Percentiles rank a stretch among this genome's conserved stretches.
Conservation (phyloP, 2,329 filamentous ascomycete species). For the Aspergillus spinulosporus region DNA sequence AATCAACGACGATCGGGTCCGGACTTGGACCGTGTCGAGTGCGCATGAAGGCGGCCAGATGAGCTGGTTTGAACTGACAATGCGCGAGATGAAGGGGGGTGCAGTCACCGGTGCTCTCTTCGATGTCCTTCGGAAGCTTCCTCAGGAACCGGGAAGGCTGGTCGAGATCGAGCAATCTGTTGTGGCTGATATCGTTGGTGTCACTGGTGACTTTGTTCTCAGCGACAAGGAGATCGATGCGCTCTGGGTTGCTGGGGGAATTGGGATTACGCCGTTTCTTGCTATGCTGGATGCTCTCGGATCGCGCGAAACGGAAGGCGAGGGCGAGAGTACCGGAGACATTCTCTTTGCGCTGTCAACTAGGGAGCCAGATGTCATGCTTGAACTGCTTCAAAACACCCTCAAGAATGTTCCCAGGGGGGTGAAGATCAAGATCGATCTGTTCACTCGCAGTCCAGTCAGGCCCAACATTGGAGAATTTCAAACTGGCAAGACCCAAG, state of each 20-base stretch:
- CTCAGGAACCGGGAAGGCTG: not conserved
- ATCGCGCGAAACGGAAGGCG: not conserved
- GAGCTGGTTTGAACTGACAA: constrained; percentile 7
- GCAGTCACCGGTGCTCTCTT: constrained; percentile 2
- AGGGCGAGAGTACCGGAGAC: not conserved
- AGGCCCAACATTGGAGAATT: not conserved
- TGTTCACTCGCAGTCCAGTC: not conserved
- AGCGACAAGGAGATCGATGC: not conserved
- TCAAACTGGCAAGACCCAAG: not conserved
- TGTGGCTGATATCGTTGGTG: not conserved
- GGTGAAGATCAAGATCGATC: not conserved
- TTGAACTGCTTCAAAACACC: not conserved
- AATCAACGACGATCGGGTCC: constrained; percentile 8
- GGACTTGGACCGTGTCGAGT: constrained; percentile 11
- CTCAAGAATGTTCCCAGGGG: not conserved
- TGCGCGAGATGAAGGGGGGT: constrained; percentile 11
- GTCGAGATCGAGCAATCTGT: not conserved
- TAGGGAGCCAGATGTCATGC: not conserved
- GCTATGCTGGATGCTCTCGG: constrained; percentile 1
- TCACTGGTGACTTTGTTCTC: constrained; percentile 1
- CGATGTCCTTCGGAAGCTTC: not conserved
- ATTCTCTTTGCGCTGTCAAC: not conserved
- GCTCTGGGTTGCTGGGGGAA: constrained; percentile 2
- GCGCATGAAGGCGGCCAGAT: not conserved
- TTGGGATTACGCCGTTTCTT: constrained; percentile 6